Evolutionary conservation across 1,284 basidiomycete species (phyloP).

Genomic region (Mycosarcoma maydis): DNA sequence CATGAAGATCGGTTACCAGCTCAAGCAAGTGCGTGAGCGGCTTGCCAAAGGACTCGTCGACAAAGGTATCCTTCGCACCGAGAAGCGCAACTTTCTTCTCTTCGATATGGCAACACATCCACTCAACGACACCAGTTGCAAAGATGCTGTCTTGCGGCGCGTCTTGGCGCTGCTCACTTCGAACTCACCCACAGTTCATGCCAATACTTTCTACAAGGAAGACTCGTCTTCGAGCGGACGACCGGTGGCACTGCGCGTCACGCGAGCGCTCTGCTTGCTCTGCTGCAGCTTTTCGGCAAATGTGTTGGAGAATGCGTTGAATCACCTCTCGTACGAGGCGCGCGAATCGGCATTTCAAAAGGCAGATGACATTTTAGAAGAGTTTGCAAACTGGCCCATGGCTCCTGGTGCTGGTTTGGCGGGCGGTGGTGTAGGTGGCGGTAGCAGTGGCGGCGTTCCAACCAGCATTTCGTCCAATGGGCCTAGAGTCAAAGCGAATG

Average conservation of each 20-base stretch:
- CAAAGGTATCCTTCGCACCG: slow-evolving; percentile 66
- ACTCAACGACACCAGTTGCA: slow-evolving; percentile 58
- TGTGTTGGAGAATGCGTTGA: slow-evolving; percentile 64
- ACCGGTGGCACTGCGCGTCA: slow-evolving; percentile 50
- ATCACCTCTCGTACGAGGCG: slow-evolving; percentile 60
- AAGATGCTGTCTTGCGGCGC: slow-evolving; percentile 62
- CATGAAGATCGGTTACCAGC: slow-evolving; percentile 64
- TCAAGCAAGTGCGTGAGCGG: slow-evolving; percentile 66
- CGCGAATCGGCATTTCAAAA: slow-evolving; percentile 61
- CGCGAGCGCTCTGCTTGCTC: slow-evolving; percentile 59
- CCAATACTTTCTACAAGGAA: slow-evolving; percentile 56
- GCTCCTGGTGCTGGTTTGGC: slow-evolving; percentile 54
- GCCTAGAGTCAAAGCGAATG: slow-evolving; percentile 16
- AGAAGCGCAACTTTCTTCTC: slow-evolving; percentile 66
- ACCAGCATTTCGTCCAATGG: slow-evolving; percentile 27
- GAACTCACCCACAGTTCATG: slow-evolving; percentile 44
- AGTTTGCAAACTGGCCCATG: slow-evolving; percentile 66
- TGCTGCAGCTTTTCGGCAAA: slow-evolving; percentile 61
- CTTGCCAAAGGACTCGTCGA: slow-evolving; percentile 66
- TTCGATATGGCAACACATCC: slow-evolving; percentile 68
- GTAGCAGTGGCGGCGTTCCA: slow-evolving; percentile 15
- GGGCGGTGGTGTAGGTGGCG: slow-evolving; percentile 33
- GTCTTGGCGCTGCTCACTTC: slow-evolving; percentile 57
- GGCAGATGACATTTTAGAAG: slow-evolving; percentile 56
- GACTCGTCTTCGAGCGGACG: slow-evolving; percentile 25